Evolutionary conservation across 495 filamentous ascomycete species (phyloP), one percentile per base, ranked within the genome.

Genomic region (Neurospora cerealis): DNA sequence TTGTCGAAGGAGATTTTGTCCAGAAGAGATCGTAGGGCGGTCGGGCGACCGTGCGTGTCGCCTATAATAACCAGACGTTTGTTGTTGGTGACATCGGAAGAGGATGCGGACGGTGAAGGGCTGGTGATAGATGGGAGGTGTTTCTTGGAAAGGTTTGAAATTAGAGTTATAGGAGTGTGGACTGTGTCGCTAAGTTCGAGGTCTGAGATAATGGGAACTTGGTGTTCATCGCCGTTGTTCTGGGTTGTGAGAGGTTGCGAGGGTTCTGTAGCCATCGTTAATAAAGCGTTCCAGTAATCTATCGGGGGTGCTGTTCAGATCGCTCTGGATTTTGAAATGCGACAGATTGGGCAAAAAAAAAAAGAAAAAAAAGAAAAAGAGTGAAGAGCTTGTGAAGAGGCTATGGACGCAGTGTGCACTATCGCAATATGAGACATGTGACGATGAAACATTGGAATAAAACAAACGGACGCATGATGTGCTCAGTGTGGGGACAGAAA

Each of bases 21-120:
- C 15, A 99, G 86, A 8, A 99, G 86, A 17, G 82, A 78, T 54
- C 87, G 80, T 76, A 98, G 84, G 72, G 92, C 87, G 32, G 86
- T 74, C 69, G 88, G 87, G 78, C 94, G 94, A 8, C 95, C 95
- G 85, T 98, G 95, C 5, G 97, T 92, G 83, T 98, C 95, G 13
- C 95, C 95, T 40, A 98, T 85, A 69, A 98, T 78, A 10, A 98
- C 82, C 32, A 98, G 84, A 1, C 83, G 77, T 69, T 77, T 74
- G n/a, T 71, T 41, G 24, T 28, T 71, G 8, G 38, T 42, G 3
- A 28, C 21, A 15, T 24, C 69, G 46, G 32, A 40, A 39, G 17
- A 28, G 4, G 54, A 62, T 11, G 40, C n/a, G 11, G 46, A 42
- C 19, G 73, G 38, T 41, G 38, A 42, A 32, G n/a, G 17, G 40